Base-by-base conservation (phyloP, 176 grass and related monocot species). In the Oryza brachyantha region DNA sequence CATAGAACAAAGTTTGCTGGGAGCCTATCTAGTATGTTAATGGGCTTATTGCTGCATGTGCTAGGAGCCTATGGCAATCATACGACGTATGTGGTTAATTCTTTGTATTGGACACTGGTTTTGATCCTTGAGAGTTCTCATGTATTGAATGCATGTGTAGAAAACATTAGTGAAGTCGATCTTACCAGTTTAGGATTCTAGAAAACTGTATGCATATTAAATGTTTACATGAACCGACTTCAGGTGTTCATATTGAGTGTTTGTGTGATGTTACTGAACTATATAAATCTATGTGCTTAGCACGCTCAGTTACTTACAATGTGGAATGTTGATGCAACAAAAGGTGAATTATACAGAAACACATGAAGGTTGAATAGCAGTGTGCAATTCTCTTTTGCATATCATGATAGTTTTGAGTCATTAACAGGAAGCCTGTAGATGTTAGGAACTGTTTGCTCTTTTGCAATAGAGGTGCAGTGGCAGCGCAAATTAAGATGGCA, bases 111-210 rank as follows among this genome's bases (percentile, higher is more conserved):
- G 9, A 22, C 21, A 55, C 52, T 24, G n/a, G 52, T 57, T 73
- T 73, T 27, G 58, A 64, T 82, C 68, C 79, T 52, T 52, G 69
- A 37, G n/a, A 45, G 21, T 29, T 73, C 43, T 50, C 22, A 13
- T 52, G 28, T 48, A 73, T 3, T 9, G 69, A 13, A 28, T 64
- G 58, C 60, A 0, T 28, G 61, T 55, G 7, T 38, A 82, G 14
- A 29, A 31, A 62, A 32, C 38, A 48, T 46, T 62, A 62, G 8
- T 60, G 41, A 59, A 73, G 79, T 3, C 22, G 36, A 42, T 37
- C 70, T 57, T 32, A 42, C 7, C 3, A 71, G 31, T 54, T 58
- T 10, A 75, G 48, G 71, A 81, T 62, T 41, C 60, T 14, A 25
- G 19, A 68, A 60, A 86, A 46, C 1, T 62, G 64, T 54, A 75